A percentile compares a stretch with the other conserved stretches of the same genome.
Evolutionary conservation across 2,329 filamentous ascomycete genomes (phyloP).

Genomic region (Chaetoscypha palmicola): DNA sequence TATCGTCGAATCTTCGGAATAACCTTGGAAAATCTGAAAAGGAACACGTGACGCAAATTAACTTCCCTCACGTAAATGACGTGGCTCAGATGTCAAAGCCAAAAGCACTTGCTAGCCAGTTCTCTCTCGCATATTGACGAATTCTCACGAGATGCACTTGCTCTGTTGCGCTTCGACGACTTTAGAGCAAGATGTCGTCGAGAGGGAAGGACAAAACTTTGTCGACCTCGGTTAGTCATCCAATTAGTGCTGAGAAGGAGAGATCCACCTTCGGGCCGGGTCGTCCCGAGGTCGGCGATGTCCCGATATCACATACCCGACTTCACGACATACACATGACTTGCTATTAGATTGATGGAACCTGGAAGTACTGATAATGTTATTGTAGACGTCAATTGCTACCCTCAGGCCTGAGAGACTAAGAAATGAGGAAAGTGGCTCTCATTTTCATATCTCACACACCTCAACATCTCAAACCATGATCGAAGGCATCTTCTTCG

Average conservation of each 20-base stretch:
- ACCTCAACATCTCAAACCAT: no score
- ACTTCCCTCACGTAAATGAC: background rate
- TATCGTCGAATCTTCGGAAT: no score
- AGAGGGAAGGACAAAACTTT: background rate
- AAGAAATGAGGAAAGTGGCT: background rate
- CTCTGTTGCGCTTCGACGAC: background rate
- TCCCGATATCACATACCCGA: background rate
- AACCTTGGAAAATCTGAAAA: no score
- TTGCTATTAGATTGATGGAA: no score
- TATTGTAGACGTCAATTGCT: background rate
- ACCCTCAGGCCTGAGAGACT: background rate
- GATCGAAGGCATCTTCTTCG: conserved; percentile 67
- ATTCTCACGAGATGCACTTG: background rate
- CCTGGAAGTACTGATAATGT: background rate
- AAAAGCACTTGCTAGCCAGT: background rate
- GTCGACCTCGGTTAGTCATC: background rate
- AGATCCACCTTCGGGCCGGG: background rate
- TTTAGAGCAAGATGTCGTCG: background rate
- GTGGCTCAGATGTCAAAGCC: background rate
- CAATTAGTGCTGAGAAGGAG: background rate
- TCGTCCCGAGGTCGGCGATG: background rate
- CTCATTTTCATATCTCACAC: background rate
- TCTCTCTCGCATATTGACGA: background rate
- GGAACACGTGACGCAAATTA: no score
- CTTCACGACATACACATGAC: background rate